phyloP scores from a whole-genome alignment of 139 green algal species.

The Gonium pectorale region DNA sequence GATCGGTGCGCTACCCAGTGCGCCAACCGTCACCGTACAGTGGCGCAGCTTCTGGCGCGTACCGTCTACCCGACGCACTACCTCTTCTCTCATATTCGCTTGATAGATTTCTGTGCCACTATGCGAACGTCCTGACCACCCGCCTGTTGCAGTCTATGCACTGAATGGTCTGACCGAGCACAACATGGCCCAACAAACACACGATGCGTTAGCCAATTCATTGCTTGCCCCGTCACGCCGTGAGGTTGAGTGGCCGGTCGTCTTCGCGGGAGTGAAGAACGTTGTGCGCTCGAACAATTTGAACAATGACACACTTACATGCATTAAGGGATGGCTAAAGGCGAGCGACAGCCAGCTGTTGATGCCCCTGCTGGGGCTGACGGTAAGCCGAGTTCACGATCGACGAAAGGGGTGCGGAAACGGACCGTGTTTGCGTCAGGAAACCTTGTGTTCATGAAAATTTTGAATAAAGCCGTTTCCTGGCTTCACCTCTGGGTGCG shows the following conservation, averaged over 20 bases:
- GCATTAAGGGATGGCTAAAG: constrained; percentile 39
- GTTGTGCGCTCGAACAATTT: constrained; percentile 21
- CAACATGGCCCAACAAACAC: constrained; percentile 6
- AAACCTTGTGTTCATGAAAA: neutral
- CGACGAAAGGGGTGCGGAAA: neutral
- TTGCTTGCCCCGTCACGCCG: neutral
- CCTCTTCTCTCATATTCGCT: too few species aligned
- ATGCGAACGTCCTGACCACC: too few species aligned
- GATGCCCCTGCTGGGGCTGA: constrained; percentile 5
- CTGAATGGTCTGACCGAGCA: too few species aligned
- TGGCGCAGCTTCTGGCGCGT: too few species aligned
- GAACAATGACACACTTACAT: constrained; percentile 18
- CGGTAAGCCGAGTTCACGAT: neutral
- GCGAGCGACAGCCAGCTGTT: constrained; percentile 6
- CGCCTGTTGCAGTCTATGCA: too few species aligned
- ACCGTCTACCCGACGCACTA: too few species aligned
- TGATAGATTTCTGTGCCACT: too few species aligned
- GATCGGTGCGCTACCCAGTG: too few species aligned
- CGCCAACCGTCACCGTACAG: too few species aligned
- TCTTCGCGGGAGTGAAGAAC: constrained; percentile 40
- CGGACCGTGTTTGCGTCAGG: neutral
- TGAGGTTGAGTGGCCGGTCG: neutral
- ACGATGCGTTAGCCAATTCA: constrained; percentile 6
- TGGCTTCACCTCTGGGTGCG: neutral
- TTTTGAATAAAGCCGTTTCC: neutral